Percentiles rank a stretch among this genome's conserved stretches.
Evolutionary conservation across 2,329 filamentous ascomycete genomes (phyloP).

Genomic region (Colletotrichum cuscutae): DNA sequence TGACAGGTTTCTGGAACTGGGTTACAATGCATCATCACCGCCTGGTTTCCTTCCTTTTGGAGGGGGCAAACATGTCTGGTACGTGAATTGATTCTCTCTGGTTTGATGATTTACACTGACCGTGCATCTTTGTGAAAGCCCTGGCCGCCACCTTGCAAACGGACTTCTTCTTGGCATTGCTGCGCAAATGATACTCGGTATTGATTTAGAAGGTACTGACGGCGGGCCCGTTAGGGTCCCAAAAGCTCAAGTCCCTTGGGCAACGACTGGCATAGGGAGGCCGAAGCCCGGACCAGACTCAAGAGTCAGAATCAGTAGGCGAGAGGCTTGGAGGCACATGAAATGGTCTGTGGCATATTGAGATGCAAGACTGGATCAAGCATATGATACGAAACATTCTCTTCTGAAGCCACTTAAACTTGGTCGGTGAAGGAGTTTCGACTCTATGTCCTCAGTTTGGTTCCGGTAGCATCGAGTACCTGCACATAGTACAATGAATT

Average conservation of each 20-base stretch:
- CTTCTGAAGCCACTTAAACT: too few species aligned
- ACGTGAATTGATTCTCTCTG: neutral
- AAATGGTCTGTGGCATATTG: neutral
- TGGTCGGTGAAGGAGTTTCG: too few species aligned
- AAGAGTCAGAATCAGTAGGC: neutral
- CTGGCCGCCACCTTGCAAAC: neutral
- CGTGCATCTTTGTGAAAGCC: neutral
- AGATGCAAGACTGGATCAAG: neutral
- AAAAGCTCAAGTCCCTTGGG: neutral
- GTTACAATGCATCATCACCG: neutral
- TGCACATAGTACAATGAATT: too few species aligned
- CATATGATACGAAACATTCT: neutral
- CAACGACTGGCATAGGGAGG: neutral
- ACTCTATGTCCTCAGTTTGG: too few species aligned
- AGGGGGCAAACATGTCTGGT: neutral
- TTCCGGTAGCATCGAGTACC: too few species aligned
- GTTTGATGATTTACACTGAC: neutral
- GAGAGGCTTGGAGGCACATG: neutral
- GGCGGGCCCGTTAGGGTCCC: neutral
- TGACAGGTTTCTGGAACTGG: neutral
- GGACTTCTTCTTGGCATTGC: neutral
- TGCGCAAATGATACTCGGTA: neutral
- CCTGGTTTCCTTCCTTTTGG: neutral
- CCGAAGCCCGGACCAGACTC: neutral
- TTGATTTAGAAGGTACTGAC: neutral